Percentiles rank a stretch among this genome's conserved stretches.
Conservation (phyloP, 441 rosid species). For the Adansonia grandidieri region DNA sequence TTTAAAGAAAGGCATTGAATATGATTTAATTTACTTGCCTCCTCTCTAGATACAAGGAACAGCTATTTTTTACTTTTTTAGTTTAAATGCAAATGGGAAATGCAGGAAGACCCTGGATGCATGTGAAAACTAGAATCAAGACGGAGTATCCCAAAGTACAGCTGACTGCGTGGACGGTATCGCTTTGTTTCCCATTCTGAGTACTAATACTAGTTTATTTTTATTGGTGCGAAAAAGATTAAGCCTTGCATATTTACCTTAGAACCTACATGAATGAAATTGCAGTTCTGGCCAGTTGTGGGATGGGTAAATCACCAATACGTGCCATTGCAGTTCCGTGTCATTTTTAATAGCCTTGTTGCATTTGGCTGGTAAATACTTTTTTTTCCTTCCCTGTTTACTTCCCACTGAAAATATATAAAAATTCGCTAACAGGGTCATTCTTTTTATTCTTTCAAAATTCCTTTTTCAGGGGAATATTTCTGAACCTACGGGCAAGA, state of each 20-base stretch:
- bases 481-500: slow-evolving; percentile 73
- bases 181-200: slow-evolving; percentile 21
- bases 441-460: background rate
- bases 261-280: slow-evolving; percentile 24
- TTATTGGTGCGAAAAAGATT: slow-evolving; percentile 8
- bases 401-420: background rate
- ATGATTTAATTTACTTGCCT: slow-evolving; percentile 9
- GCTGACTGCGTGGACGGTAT: slow-evolving; percentile 84
- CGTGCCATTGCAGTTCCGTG: slow-evolving; percentile 83
- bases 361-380: slow-evolving; percentile 73
- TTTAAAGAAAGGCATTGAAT: slow-evolving; percentile 17
- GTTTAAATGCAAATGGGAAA: slow-evolving; percentile 22
- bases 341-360: slow-evolving; percentile 60
- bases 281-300: slow-evolving; percentile 89
- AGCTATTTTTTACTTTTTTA: background rate
- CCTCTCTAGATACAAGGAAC: background rate
- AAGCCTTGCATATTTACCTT: background rate
- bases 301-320: slow-evolving; percentile 91
- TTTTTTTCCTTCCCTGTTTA: background rate
- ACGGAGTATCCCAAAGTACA: slow-evolving; percentile 76
- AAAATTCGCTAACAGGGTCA: background rate
- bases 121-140: slow-evolving; percentile 72
- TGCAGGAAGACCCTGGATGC: slow-evolving; percentile 85
- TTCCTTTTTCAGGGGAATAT: slow-evolving; percentile 74
- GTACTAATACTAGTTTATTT: slow-evolving; percentile 3